These are phyloP conservation scores for Calonectria pseudoturangicola DNA, from an alignment of 2,329 filamentous ascomycete genomes.

Conservation along the genomic window DNA sequence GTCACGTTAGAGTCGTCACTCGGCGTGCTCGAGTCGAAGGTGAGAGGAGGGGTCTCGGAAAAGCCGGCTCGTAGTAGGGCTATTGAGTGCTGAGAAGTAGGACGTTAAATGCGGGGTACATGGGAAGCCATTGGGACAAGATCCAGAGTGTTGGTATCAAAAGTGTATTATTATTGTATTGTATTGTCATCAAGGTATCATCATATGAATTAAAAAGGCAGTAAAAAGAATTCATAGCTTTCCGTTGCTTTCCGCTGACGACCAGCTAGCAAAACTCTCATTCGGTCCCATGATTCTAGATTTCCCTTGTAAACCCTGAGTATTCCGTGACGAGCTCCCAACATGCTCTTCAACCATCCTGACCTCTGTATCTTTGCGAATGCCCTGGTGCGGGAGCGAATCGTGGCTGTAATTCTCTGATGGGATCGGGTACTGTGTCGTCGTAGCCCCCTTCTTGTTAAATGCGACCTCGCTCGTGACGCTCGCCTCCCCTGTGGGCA, in stretches of 20 bases:
- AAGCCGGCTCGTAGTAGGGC: neutral
- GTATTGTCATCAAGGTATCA: slow-evolving; percentile 8
- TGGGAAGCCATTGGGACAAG: neutral
- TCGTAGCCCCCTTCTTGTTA: slow-evolving; percentile 29
- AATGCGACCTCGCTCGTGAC: slow-evolving; percentile 4
- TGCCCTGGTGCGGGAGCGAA: slow-evolving; percentile 31
- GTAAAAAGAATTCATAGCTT: neutral
- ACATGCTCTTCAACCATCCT: slow-evolving; percentile 19
- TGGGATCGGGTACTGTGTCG: slow-evolving; percentile 39
- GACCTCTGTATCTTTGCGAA: slow-evolving; percentile 43
- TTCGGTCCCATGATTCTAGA: neutral
- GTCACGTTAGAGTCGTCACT: neutral
- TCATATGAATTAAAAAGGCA: neutral
- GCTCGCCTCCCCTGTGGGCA: slow-evolving; percentile 19
- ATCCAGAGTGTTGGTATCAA: neutral
- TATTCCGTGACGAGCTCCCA: neutral
- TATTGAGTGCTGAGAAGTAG: no score
- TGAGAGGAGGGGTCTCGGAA: neutral
- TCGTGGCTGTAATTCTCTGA: slow-evolving; percentile 36
- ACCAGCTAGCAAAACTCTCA: slow-evolving; percentile 1
- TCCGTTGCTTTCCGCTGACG: no score
- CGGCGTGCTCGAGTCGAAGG: neutral
- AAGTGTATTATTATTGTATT: neutral
- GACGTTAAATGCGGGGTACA: neutral
- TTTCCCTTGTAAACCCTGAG: neutral